These are phyloP conservation scores for Conringia planisiliqua DNA, from an alignment of 345 rosid species.

Conservation along the genomic window DNA sequence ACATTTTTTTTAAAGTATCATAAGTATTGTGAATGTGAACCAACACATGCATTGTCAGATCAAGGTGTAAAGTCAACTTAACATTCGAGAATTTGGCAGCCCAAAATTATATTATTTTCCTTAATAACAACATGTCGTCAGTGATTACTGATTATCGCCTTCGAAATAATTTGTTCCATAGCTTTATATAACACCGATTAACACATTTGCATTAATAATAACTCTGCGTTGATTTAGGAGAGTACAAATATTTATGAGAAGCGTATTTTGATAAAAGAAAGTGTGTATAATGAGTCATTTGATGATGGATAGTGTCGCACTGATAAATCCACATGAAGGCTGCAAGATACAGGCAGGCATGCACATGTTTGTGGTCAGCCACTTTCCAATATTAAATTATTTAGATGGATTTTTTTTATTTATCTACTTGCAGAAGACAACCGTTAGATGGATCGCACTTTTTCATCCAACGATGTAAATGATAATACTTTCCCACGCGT, in stretches of 20 bases:
- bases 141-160: neutral
- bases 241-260: neutral
- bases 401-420: neutral
- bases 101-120: neutral
- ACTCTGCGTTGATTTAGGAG: neutral
- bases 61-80: constrained; percentile 8
- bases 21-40: neutral
- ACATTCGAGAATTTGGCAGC: neutral
- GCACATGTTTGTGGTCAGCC: constrained; percentile 38
- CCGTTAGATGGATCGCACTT: constrained; percentile 17
- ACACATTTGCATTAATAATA: neutral
- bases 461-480: constrained; percentile 11
- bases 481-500: constrained; percentile 12
- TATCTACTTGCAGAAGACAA: constrained; percentile 4
- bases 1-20: neutral
- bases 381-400: constrained; percentile 13
- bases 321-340: constrained; percentile 41
- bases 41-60: constrained; percentile 15
- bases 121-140: neutral
- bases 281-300: neutral
- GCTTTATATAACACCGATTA: neutral
- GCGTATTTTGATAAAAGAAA: neutral
- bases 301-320: constrained; percentile 38
- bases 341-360: constrained; percentile 40
- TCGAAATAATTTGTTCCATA: neutral